These are phyloP conservation scores for Acacia melanoxylon DNA, from an alignment of 306 rosid species.

Conservation along the genomic window DNA sequence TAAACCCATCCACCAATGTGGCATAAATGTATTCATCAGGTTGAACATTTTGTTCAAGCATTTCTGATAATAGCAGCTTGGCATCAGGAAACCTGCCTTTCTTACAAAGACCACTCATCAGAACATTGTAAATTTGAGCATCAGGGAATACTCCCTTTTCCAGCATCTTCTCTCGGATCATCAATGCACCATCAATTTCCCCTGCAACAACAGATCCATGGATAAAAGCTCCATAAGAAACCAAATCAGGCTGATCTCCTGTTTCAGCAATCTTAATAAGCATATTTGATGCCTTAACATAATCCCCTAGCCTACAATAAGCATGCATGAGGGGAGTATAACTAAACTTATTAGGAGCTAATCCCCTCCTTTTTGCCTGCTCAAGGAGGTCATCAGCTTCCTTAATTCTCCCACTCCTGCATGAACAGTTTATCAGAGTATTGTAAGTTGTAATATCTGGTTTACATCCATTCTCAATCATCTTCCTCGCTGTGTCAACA, in stretches of 20 bases:
- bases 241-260: constrained; percentile 67
- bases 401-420: constrained; percentile 55
- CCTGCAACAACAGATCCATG: constrained; percentile 69
- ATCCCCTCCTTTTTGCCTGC: constrained; percentile 44
- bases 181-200: constrained; percentile 65
- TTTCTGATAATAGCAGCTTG: constrained; percentile 63
- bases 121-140: constrained; percentile 77
- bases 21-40: constrained; percentile 77
- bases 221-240: constrained; percentile 73
- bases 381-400: constrained; percentile 65
- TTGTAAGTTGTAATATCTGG: constrained; percentile 77
- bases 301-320: constrained; percentile 60
- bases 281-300: constrained; percentile 32
- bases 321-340: constrained; percentile 68
- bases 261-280: constrained; percentile 66
- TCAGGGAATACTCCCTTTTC: constrained; percentile 72
- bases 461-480: constrained; percentile 61
- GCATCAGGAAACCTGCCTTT: constrained; percentile 72
- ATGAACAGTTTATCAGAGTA: constrained; percentile 57
- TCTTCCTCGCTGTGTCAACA: constrained; percentile 43
- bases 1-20: constrained; percentile 74
- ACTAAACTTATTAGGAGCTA: constrained; percentile 55
- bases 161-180: constrained; percentile 65
- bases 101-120: constrained; percentile 80
- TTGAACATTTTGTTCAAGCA: constrained; percentile 67